Evolutionary conservation across 148 eudicot species (phyloP).

Genomic region (Selenicereus undatus): DNA sequence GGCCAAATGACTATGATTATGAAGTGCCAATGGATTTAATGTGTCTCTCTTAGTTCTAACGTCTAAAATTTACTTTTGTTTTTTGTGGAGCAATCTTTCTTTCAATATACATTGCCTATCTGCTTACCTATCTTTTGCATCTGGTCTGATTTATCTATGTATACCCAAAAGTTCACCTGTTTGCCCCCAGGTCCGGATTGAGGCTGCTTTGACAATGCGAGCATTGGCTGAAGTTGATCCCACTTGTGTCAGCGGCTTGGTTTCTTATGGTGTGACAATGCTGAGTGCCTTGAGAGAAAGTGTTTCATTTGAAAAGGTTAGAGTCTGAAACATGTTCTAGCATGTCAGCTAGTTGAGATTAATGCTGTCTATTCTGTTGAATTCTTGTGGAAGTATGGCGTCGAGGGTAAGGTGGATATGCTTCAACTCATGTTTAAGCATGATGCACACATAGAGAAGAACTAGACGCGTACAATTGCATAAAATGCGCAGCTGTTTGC

Average conservation of each 20-base stretch:
- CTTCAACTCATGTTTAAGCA: background rate
- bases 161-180: slow-evolving; percentile 1
- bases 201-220: slow-evolving; percentile 87
- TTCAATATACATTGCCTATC: background rate
- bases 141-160: slow-evolving; percentile 8
- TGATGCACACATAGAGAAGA: background rate
- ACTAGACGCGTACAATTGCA: background rate
- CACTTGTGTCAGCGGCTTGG: slow-evolving; percentile 93
- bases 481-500: background rate
- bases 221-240: slow-evolving; percentile 98
- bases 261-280: slow-evolving; percentile 82
- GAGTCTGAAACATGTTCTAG: slow-evolving; percentile 1
- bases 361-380: slow-evolving; percentile 3
- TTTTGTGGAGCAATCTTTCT: background rate
- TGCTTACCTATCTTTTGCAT: background rate
- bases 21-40: background rate
- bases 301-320: slow-evolving; percentile 87
- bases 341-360: slow-evolving; percentile 1
- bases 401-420: background rate
- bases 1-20: background rate
- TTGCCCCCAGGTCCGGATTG: slow-evolving; percentile 70
- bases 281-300: slow-evolving; percentile 79
- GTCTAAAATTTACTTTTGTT: background rate
- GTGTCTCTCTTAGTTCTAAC: background rate
- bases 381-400: background rate